Base-by-base conservation (phyloP, 2,329 filamentous ascomycete genomes). In the Uncinocarpus reesii region DNA sequence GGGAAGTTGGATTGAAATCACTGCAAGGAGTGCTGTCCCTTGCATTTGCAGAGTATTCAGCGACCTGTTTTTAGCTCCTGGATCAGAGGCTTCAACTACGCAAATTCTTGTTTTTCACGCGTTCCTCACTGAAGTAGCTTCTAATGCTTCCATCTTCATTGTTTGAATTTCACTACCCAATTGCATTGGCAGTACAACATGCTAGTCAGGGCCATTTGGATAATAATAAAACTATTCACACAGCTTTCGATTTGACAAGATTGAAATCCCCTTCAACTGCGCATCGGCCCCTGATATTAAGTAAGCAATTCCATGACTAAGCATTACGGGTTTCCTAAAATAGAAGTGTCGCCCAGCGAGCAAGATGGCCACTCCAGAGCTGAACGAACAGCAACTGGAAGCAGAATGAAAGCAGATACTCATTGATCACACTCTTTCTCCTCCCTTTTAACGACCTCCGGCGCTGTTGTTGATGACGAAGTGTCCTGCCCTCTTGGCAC, bases 251-350 rank as follows among this genome's bases (percentile, higher is more conserved):
- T n/a, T n/a, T n/a, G n/a, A n/a, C n/a, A n/a, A n/a, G n/a, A n/a
- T 11, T 28, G 11, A 28, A 28, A 28, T 28, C 26, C n/a, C n/a
- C n/a, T n/a, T n/a, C n/a, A n/a, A n/a, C n/a, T n/a, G n/a, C n/a
- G n/a, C n/a, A n/a, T n/a, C n/a, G n/a, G n/a, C n/a, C n/a, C n/a
- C n/a, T n/a, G n/a, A n/a, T n/a, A n/a, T n/a, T n/a, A 29, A 29
- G 26, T 29, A n/a, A 16, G 31, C 15, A 7, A 16, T 3, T 18
- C 18, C 16, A 42, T 43, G 41, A 43, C 41, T 43, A 43, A 43
- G 41, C 41, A 20, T n/a, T 7, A 8, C 29, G n/a, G 3, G 41
- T 24, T 43, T 43, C 29, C 41, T 8, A 43, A 43, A 43, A 43
- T 43, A 43, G 41, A 13, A 34, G 34, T 43, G 41, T 20, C 41